These are phyloP conservation scores for Lycium ferocissimum DNA, from an alignment of 257 asterid species.

Conservation along the genomic window DNA sequence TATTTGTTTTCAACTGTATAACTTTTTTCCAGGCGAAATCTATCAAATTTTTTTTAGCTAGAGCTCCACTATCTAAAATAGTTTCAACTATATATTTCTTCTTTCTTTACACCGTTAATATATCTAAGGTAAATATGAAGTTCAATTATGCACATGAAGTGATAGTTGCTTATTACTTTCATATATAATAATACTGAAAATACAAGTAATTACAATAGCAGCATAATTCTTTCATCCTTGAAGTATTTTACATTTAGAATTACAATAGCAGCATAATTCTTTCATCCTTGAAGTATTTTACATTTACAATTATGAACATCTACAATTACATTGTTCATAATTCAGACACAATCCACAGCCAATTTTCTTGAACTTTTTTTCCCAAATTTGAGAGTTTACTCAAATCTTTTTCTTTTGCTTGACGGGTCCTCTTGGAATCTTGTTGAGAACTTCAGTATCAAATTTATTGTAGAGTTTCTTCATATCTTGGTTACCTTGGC, in stretches of 20 bases:
- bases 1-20: too few relatives aligned
- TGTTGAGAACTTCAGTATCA: constrained; percentile 67
- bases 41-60: too few relatives aligned
- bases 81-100: too few relatives aligned
- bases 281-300: not conserved
- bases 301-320: not conserved
- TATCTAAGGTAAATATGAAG: too few relatives aligned
- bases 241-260: not conserved
- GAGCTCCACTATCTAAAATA: too few relatives aligned
- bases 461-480: constrained; percentile 64
- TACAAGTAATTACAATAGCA: not conserved
- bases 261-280: not conserved
- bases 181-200: not conserved
- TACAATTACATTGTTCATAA: not conserved
- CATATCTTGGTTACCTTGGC: constrained; percentile 60
- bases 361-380: constrained; percentile 14
- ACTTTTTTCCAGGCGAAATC: too few relatives aligned
- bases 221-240: not conserved
- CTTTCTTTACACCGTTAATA: too few relatives aligned
- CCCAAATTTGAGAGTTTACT: constrained; percentile 1
- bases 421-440: constrained; percentile 90
- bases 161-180: not conserved
- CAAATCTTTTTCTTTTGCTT: constrained; percentile 69
- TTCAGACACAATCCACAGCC: constrained; percentile 18
- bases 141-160: not conserved